Evolutionary conservation across 163 green algal genomes (phyloP), one percentile per base, ranked within the genome.

Genomic region (Chloroidium sp.): DNA sequence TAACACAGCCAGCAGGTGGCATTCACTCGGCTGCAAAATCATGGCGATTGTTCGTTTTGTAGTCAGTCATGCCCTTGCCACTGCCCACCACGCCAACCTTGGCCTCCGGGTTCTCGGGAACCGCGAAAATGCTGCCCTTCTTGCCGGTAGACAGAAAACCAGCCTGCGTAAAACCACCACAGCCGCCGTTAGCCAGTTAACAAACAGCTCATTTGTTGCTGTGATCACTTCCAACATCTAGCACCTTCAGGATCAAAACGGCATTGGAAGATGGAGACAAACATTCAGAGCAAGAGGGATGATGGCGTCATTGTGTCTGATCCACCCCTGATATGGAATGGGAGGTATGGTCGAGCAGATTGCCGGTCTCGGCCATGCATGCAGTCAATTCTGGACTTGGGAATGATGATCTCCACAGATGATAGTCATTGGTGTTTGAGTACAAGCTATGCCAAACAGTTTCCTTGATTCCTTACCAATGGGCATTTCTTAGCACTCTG

Each of bases 101-200:
- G 2, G 62, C 79, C 3, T 68, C 77, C 67, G 62, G 69, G 14
- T 67, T 67, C 36, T 86, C 83, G 64, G 83, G 79, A 2, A 93
- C 86, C 0, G 76, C 86, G 79, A 93, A 96, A 6, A 93, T 96
- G 83, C 82, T 90, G 36, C 84, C 79, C 84, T 92, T 93, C 82
- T 93, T 90, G 69, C 77, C 78, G 74, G 78, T 84, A 0, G 86
- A 87, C 60, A 92, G 81, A 80, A 87, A 90, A n/a, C 88, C 88
- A 69, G 78, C 78, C 81, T 87, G 78, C 82, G 79, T 2, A 72
- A 36, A 72, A n/a, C 67, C 6, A 72, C 6, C 67, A 72, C 67
- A 72, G 67, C 67, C 67, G 6, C 67, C 10, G 67, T 72, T 72
- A 10, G 67, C 6, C 36, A 36, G 36, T 36, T 36, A 36, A 36